Percentiles rank a stretch among this genome's conserved stretches.
Conservation (phyloP, 164 flowering plant species). For the Stephania yunnanensis region DNA sequence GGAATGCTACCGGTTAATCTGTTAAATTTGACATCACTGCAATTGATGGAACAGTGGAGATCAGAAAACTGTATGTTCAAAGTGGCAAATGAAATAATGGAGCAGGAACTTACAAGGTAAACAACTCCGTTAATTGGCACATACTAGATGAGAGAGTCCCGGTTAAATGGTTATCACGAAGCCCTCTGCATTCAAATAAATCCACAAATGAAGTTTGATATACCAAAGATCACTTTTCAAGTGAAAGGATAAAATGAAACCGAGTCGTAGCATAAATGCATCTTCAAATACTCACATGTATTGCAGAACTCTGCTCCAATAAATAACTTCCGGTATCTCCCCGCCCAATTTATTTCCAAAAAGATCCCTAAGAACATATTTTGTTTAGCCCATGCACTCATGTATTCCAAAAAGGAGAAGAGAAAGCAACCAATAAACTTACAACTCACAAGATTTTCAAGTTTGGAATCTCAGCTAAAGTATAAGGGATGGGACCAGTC, state of each 20-base stretch:
- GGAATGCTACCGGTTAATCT: conserved; percentile 92
- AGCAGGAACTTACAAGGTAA: conserved; percentile 80
- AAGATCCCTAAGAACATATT: conserved; percentile 49
- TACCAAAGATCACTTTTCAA: not conserved
- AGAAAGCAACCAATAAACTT: not conserved
- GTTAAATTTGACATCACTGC: conserved; percentile 91
- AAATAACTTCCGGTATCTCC: conserved; percentile 90
- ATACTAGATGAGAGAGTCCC: conserved; percentile 87
- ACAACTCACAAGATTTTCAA: conserved; percentile 71
- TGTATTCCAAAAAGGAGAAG: not conserved
- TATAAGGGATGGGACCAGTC: conserved; percentile 92
- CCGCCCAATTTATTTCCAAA: conserved; percentile 81
- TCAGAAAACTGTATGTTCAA: not conserved
- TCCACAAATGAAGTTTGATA: not conserved
- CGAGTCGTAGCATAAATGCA: not conserved
- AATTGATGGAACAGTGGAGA: conserved; percentile 7
- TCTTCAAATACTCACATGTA: conserved; percentile 55
- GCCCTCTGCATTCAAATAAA: conserved; percentile 42
- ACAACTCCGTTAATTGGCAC: conserved; percentile 89
- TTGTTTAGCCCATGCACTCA: not conserved
- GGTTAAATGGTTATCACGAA: conserved; percentile 81
- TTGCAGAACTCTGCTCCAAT: conserved; percentile 95
- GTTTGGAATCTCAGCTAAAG: conserved; percentile 94
- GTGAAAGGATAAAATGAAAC: not conserved
- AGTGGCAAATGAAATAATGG: not conserved